Base-by-base conservation (phyloP, 1,139 yeast genomes). In the Yamadazyma songkhlaensis region DNA sequence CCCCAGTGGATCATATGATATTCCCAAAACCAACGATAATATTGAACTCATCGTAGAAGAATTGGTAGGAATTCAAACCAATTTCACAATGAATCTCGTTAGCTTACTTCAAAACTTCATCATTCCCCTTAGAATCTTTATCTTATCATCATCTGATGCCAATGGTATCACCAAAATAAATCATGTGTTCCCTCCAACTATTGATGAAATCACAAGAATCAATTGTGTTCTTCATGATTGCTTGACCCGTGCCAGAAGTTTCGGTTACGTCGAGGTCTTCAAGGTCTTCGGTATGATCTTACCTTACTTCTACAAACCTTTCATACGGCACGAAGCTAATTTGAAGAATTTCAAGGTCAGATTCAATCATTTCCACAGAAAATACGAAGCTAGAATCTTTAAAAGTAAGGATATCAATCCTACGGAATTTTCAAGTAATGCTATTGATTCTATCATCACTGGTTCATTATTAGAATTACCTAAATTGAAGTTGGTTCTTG, bases 251-350 rank as follows among this genome's bases (percentile, higher is more conserved):
- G 94, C 97, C 0, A 54, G 69, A 3, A 77, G 81, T 0, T 77
- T 60, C 53, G 96, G 96, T 3, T 79, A 77, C 44, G 45, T 55
- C n/a, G 96, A 90, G 56, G 70, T 87, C 5, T 59, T 90, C 40
- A 81, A 77, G 46, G 96, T 92, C 0, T 75, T 92, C 53, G 92
- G 88, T 2, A 72, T 77, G 44, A 81, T 92, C 0, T 69, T 90
- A 20, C 96, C 97, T 0, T 88, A 87, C 57, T 89, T 89, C 55
- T 90, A 87, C 63, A 86, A 88, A 54, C 96, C 97, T 0, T 86
- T 86, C 49, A 85, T 89, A 67, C 72, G 97, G 43, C 97, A 90
- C 57, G 96, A 89, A 59, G 96, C 97, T 7, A 96, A 67, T 41
- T 50, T 69, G 37, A 60, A 61, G 41, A 49, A 53, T 29, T 70